Percentiles rank a stretch among this genome's conserved stretches.
phyloP scores from a whole-genome alignment of 805 yeast genomes.

The Saccharomycopsis sp. region DNA sequence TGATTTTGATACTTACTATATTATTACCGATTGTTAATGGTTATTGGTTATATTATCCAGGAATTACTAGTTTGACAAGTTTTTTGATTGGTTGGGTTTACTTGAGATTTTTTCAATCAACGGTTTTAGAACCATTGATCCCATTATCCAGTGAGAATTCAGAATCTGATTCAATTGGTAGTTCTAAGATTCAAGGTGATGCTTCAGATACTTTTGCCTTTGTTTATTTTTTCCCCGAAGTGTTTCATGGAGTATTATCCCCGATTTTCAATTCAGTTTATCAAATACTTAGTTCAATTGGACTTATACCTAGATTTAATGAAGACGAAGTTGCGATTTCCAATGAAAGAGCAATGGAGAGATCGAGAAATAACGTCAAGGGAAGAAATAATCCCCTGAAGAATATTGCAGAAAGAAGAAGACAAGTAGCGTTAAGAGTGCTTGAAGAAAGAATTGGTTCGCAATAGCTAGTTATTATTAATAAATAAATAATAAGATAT shows the following conservation, averaged over 20 bases:
- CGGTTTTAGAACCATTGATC: conserved; percentile 42
- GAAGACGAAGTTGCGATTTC: conserved; percentile 64
- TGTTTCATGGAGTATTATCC: conserved; percentile 38
- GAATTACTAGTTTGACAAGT: conserved; percentile 24
- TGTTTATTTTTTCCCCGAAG: conserved; percentile 73
- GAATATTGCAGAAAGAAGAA: conserved; percentile 63
- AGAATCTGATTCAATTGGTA: conserved; percentile 19
- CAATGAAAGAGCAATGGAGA: conserved; percentile 57
- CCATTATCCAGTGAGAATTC: conserved; percentile 29
- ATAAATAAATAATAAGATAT: conserved; percentile 20
- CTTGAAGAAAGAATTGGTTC: conserved; percentile 47
- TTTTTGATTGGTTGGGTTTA: conserved; percentile 68
- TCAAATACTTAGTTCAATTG: conserved; percentile 30
- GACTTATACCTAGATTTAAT: conserved; percentile 51
- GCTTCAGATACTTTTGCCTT: conserved; percentile 84
- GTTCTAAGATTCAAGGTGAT: conserved; percentile 52
- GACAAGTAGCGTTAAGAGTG: conserved; percentile 68
- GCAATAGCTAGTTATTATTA: no score
- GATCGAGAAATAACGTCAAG: conserved; percentile 40
- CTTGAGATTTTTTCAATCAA: conserved; percentile 64
- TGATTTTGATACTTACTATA: conserved; percentile 24
- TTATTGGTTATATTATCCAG: conserved; percentile 14
- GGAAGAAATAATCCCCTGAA: conserved; percentile 36
- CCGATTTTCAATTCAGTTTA: conserved; percentile 39
- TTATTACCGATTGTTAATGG: conserved; percentile 22